phyloP scores from a whole-genome alignment of 768 basidiomycete genomes.

The Serpula lacrymans region DNA sequence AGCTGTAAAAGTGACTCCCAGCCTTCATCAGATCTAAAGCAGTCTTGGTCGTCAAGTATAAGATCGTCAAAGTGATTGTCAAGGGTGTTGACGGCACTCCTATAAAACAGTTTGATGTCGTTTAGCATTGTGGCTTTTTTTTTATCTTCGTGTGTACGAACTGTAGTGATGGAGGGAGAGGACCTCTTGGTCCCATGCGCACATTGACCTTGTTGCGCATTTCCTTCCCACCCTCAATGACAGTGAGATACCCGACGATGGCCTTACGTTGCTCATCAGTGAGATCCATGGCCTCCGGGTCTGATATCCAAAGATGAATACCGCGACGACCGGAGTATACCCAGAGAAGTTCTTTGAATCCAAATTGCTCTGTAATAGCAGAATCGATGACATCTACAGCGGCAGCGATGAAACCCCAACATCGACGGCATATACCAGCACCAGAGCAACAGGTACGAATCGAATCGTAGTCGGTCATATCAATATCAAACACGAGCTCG shows the following conservation, averaged over 20 bases:
- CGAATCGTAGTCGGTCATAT: constrained; percentile 99
- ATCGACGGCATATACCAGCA: constrained; percentile 85
- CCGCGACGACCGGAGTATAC: constrained; percentile 98
- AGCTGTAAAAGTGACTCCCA: constrained; percentile 73
- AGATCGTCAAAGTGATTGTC: constrained; percentile 57
- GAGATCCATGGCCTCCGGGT: constrained; percentile 80
- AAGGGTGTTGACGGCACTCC: constrained; percentile 46
- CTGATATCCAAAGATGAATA: constrained; percentile 97
- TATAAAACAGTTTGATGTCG: too few species aligned
- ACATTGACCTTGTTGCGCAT: constrained; percentile 82
- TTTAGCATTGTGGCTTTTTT: background rate
- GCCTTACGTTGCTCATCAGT: constrained; percentile 90
- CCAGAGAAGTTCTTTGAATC: constrained; percentile 89
- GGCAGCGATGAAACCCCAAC: constrained; percentile 93
- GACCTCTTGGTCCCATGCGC: constrained; percentile 35
- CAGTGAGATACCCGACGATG: constrained; percentile 83
- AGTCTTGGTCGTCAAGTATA: constrained; percentile 80
- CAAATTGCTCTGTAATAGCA: constrained; percentile 83
- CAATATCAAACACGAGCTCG: constrained; percentile 98
- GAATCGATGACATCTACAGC: constrained; percentile 86
- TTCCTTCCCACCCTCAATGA: constrained; percentile 79
- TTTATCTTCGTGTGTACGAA: background rate
- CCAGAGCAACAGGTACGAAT: constrained; percentile 93
- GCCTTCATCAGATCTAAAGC: constrained; percentile 66
- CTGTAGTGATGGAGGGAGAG: constrained; percentile 74